Evolutionary conservation across 2,329 filamentous ascomycete genomes (phyloP).

Genomic region (Aspergillus neoniger): DNA sequence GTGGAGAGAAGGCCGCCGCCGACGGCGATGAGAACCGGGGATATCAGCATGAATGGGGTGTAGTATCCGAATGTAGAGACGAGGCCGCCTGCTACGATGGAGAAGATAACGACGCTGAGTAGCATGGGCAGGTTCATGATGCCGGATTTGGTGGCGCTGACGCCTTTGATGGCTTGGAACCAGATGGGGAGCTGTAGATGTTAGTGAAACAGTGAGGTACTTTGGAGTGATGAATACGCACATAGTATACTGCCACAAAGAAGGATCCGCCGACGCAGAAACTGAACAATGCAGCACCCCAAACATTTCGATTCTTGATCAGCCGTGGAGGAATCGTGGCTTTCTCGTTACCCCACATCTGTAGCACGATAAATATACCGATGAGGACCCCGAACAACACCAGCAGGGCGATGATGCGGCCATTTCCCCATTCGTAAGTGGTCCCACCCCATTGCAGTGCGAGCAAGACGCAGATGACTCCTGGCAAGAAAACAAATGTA

Average conservation of each 20-base stretch:
- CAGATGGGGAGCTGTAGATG: constrained; percentile 44
- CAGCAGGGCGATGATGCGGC: constrained; percentile 34
- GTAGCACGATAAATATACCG: constrained; percentile 40
- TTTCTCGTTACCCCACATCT: constrained; percentile 38
- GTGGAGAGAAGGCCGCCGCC: constrained; percentile 42
- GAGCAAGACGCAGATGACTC: constrained; percentile 46
- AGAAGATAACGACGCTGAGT: constrained; percentile 33
- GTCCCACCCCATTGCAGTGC: constrained; percentile 56
- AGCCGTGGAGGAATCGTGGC: constrained; percentile 51
- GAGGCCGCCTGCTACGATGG: constrained; percentile 33
- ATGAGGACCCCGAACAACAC: constrained; percentile 49
- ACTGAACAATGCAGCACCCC: constrained; percentile 42
- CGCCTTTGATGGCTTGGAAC: constrained; percentile 45
- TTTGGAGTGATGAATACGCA: constrained; percentile 12
- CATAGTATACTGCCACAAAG: constrained; percentile 50
- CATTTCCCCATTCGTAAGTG: constrained; percentile 51
- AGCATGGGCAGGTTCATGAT: constrained; percentile 43
- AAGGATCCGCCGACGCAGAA: constrained; percentile 48
- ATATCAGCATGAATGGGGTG: constrained; percentile 42
- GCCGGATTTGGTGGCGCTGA: constrained; percentile 37
- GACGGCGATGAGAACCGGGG: constrained; percentile 34
- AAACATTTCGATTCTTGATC: constrained; percentile 47
- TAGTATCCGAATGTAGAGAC: constrained; percentile 42
- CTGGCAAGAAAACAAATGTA: constrained; percentile 25
- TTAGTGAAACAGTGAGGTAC: neutral